These are phyloP conservation scores for Penicillium sclerotiorum DNA, from an alignment of 2,329 filamentous ascomycete species.

Conservation along the genomic window DNA sequence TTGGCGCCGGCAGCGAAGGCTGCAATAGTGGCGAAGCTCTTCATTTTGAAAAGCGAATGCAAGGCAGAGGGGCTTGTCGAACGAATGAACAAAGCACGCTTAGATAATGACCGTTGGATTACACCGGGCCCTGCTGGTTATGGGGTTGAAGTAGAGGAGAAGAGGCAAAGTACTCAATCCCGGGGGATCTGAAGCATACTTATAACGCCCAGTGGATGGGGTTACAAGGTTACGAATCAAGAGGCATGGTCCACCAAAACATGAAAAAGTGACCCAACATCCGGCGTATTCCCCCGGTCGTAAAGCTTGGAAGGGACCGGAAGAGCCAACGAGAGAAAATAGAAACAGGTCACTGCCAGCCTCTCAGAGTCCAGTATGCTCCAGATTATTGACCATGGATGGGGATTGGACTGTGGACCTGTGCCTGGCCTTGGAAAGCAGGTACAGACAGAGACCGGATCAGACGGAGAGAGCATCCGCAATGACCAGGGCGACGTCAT, in stretches of 20 bases:
- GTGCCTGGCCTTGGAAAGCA: conserved; percentile 11
- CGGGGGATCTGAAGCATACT: conserved; percentile 9
- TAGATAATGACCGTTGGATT: conserved; percentile 5
- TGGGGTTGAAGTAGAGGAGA: not conserved
- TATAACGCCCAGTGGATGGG: conserved; percentile 18
- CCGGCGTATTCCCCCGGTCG: conserved; percentile 17
- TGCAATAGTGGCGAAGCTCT: conserved; percentile 40
- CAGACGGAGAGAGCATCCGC: conserved; percentile 22
- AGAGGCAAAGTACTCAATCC: not conserved
- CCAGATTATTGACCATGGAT: conserved; percentile 12
- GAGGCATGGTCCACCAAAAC: not conserved
- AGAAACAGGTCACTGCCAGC: conserved; percentile 8
- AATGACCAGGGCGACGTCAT: conserved; percentile 21
- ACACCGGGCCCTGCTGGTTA: not conserved
- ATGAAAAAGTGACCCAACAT: conserved; percentile 1
- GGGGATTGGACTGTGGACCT: conserved; percentile 8
- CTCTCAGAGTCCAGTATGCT: conserved; percentile 4
- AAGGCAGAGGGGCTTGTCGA: not conserved
- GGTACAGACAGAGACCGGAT: conserved; percentile 13
- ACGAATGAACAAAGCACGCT: conserved; percentile 12
- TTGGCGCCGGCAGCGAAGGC: conserved; percentile 46
- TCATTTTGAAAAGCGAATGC: conserved; percentile 33
- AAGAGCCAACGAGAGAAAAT: conserved; percentile 14
- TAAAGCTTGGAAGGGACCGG: conserved; percentile 3
- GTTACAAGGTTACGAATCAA: conserved; percentile 14